Evolutionary conservation across 140 eudicot species (phyloP), one percentile per base, ranked within the genome.

Genomic region (Stevia rebaudiana): DNA sequence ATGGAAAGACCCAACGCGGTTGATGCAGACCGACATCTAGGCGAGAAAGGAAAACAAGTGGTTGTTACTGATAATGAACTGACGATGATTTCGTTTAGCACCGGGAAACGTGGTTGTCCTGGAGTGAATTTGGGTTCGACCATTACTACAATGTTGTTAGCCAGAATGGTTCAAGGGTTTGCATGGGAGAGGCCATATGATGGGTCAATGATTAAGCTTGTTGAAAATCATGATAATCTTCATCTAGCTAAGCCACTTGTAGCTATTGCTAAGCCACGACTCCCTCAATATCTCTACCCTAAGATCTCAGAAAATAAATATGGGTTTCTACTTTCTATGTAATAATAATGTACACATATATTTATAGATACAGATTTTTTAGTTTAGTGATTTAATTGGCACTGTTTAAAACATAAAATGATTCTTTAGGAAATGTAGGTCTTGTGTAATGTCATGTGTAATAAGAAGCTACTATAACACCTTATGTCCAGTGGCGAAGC

Each of bases 61-160:
- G 43, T 7, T 6, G 67, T 82, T 10, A 16, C 55, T 0, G 84
- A 78, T n/a, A 59, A 51, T n/a, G 53, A 78, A 11, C 22, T 77
- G 13, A 23, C 50, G 36, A 3, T 78, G 60, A 11, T 82, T 0
- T 46, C 81, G 4, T 82, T 82, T 18, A 63, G 84, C 22, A 68
- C 74, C 0, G 79, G 84, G 37, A 71, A 69, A 16, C 74, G 81
- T 23, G 82, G 84, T 16, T 82, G 88, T 47, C 64, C 79, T 0
- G 84, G 72, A 0, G 63, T 75, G 1, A 1, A 15, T 5, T 66
- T 82, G 18, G 88, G 88, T 8, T 47, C 77, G 0, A 51, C 68
- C 0, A 41, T 78, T 17, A 71, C 79, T 3, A 63, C 66, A 0
- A 74, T 82, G 77, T 5, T 54, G 61, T 54, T 54, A 54, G 61